A percentile compares a stretch with the other conserved stretches of the same genome.
phyloP scores from a whole-genome alignment of 2,329 filamentous ascomycete genomes.

The Neoarthrinium moseri region DNA sequence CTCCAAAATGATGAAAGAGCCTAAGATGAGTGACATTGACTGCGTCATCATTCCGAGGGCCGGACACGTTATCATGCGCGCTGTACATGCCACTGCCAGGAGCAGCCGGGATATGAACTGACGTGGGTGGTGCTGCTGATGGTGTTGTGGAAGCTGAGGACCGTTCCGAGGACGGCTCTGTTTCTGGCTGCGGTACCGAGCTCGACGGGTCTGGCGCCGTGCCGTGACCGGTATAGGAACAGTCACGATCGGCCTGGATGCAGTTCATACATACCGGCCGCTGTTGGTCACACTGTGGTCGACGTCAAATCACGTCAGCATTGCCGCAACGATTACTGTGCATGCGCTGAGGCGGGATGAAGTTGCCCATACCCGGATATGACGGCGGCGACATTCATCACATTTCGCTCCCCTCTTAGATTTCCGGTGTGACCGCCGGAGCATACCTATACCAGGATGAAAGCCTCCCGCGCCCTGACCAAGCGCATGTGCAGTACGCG shows the following conservation, averaged over 20 bases:
- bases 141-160: background rate
- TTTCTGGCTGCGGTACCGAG: background rate
- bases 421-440: slow-evolving; percentile 8
- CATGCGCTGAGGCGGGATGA: background rate
- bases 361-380: slow-evolving; percentile 3
- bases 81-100: no score
- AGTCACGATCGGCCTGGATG: slow-evolving; percentile 3
- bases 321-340: background rate
- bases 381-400: slow-evolving; percentile 5
- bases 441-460: no score
- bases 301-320: background rate
- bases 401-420: slow-evolving; percentile 8
- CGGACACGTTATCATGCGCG: no score
- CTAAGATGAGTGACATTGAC: slow-evolving; percentile 5
- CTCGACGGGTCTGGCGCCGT: background rate
- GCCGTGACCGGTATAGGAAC: background rate
- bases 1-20: slow-evolving; percentile 4
- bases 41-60: no score
- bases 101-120: no score
- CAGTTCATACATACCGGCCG: slow-evolving; percentile 5
- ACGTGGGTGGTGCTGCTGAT: no score
- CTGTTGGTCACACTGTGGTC: slow-evolving; percentile 1
- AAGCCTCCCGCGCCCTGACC: no score
- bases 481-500: no score
- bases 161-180: background rate